Evolutionary conservation across 441 rosid genomes (phyloP).

Genomic region (Pelargonium fulgidum): DNA sequence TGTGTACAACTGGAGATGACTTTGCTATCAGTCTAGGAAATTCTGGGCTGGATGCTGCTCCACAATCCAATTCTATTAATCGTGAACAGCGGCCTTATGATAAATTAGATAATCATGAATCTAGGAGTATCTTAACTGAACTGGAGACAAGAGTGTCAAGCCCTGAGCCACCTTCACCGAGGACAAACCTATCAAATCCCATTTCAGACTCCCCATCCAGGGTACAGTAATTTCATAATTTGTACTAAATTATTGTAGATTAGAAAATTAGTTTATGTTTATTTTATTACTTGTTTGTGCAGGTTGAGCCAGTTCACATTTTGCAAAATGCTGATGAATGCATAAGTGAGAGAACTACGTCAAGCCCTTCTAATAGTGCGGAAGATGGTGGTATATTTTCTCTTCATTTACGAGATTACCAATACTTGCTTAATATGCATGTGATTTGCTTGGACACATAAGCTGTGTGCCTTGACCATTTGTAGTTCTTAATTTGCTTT

Average conservation of each 20-base stretch:
- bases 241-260: slow-evolving; percentile 16
- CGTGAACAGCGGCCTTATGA: slow-evolving; percentile 25
- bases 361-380: slow-evolving; percentile 47
- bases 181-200: slow-evolving; percentile 34
- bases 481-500: slow-evolving; percentile 26
- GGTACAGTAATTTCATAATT: slow-evolving; percentile 37
- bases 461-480: slow-evolving; percentile 14
- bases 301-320: slow-evolving; percentile 47
- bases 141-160: slow-evolving; percentile 29
- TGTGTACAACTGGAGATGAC: slow-evolving; percentile 21
- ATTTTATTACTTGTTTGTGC: slow-evolving; percentile 24
- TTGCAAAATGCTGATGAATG: slow-evolving; percentile 48
- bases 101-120: slow-evolving; percentile 26
- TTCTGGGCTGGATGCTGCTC: slow-evolving; percentile 21
- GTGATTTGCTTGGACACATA: slow-evolving; percentile 10
- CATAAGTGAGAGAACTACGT: slow-evolving; percentile 41
- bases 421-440: slow-evolving; percentile 10
- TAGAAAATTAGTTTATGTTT: slow-evolving; percentile 15
- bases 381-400: slow-evolving; percentile 41
- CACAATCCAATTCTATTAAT: slow-evolving; percentile 27
- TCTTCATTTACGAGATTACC: slow-evolving; percentile 8
- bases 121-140: slow-evolving; percentile 32
- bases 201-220: slow-evolving; percentile 40
- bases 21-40: slow-evolving; percentile 27
- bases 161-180: slow-evolving; percentile 32